Base-by-base conservation (phyloP, 2,329 filamentous ascomycete species). In the Fusarium sulawesiense region DNA sequence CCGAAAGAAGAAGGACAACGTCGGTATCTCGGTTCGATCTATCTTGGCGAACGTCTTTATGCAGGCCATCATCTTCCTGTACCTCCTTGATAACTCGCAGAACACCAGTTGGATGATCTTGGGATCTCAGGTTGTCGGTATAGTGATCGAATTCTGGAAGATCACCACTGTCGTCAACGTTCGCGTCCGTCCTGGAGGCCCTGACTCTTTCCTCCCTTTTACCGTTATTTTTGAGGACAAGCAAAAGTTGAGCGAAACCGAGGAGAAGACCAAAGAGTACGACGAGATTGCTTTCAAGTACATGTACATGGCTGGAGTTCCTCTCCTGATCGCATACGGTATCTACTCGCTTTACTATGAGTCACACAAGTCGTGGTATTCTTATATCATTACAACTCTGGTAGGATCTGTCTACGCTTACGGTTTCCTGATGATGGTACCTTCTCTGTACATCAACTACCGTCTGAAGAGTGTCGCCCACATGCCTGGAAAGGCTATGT, bases 21-120 rank as follows among this genome's bases (percentile, higher is more conserved):
- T 99, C 29, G 96, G 96, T 69, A 97, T 97, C 47, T 98, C 94
- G 2, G 92, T 99, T 64, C 93, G 96, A 60, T 97, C 95, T 32
- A 99, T 99, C 76, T 85, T 99, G 60, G 94, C 93, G 78, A 99
- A 98, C 77, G 94, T 98, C 67, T 94, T 98, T 80, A 99, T 99
- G 96, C 96, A 99, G 81, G 81, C 87, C 9, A 87, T 98, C 77
- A 98, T 99, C 80, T 97, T 99, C 87, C 86, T 99, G 47, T 99
- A 99, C 81, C 88, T 99, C 30, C 84, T 99, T 75, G 96, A 99
- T 83, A 98, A 99, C 84, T 97, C 94, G 72, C 94, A 98, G 62
- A 97, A 96, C 79, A 99, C 96, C 1, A 97, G 92, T 70, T 99
- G 95, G 95, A 98, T 99, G 94, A 98, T 99, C 74, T 85, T 99